Base-by-base conservation (phyloP, 352 stramenopile genomes). In the Thraustochytrium striatum region DNA sequence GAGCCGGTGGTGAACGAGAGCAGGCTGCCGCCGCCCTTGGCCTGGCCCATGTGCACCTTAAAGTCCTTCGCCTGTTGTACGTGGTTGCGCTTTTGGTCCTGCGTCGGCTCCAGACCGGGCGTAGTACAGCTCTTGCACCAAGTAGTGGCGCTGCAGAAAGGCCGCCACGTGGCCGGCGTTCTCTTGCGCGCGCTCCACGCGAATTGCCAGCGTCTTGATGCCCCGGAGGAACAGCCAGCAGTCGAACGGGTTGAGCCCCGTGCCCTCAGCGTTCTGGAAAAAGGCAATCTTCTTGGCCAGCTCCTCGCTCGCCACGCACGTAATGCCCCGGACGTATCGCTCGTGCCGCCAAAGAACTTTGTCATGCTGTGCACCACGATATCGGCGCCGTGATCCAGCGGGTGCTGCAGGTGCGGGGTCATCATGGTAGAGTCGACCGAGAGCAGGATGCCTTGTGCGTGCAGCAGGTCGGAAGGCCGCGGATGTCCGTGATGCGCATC, bases 341-440 rank as follows among this genome's bases (percentile, higher is more conserved):
- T 91, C 83, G 95, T 90, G 68, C 91, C 91, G 68, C 88, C 91
- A 61, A 95, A 85, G 82, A 94, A 96, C 86, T 96, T 96, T 65
- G 91, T 96, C 35, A 89, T 80, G 32, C 57, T 62, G 57, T 85
- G 82, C 36, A 85, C 52, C 33, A 85, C 82, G 32, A 85, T 72
- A 39, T 85, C 82, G n/a, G 78, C 82, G 44, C 82, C 82, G 55
- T 70, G 57, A n/a, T 78, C 35, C 41, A 85, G 41, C 2, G 81
- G 81, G n/a, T 81, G 30, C 2, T 68, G 68, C n/a, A 85, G 61
- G 2, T 53, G 44, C 5, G 82, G 82, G 47, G 82, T 83, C 50
- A 83, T 82, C 82, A 61, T 79, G 28, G 82, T 85, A 9, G 81
- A 81, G 82, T 85, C 82, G 57, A 83, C 72, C 13, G 70, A 72